Conservation (phyloP, 805 yeast species). For the Kluyveromyces wickerhamii region DNA sequence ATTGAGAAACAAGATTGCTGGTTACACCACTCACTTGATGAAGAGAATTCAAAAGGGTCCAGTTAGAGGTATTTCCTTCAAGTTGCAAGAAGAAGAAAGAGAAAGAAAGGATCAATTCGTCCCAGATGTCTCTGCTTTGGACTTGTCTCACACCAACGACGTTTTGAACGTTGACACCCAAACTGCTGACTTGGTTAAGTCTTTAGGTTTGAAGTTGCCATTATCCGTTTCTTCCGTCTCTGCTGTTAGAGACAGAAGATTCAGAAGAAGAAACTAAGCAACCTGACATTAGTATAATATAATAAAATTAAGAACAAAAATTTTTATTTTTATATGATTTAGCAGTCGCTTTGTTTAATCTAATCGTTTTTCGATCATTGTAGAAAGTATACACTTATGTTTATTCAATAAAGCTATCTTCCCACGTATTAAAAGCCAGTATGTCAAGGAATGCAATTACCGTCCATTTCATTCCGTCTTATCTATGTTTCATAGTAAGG, state of each 20-base stretch:
- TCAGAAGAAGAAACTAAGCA: slow-evolving; percentile 76
- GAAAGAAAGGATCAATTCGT: slow-evolving; percentile 99
- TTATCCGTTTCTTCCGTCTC: slow-evolving; percentile 79
- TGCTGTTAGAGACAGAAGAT: slow-evolving; percentile 87
- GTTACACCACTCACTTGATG: slow-evolving; percentile 99
- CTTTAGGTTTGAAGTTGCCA: slow-evolving; percentile 88
- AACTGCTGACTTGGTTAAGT: slow-evolving; percentile 90
- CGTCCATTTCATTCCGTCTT: too few species aligned
- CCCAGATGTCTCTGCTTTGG: slow-evolving; percentile 99
- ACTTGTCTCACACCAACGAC: slow-evolving; percentile 91
- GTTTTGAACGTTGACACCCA: slow-evolving; percentile 95
- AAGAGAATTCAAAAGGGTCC: slow-evolving; percentile 99
- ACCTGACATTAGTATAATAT: slow-evolving; percentile 14
- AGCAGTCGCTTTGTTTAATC: slow-evolving; percentile 2
- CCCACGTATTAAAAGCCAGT: too few species aligned
- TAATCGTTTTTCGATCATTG: slow-evolving; percentile 6
- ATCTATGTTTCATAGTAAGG: slow-evolving; percentile 27
- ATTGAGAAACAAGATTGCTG: slow-evolving; percentile 99
- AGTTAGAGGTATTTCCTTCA: slow-evolving; percentile 99
- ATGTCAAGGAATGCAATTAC: too few species aligned
- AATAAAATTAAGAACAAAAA: slow-evolving; percentile 9
- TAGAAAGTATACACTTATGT: too few species aligned
- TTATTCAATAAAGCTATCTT: too few species aligned
- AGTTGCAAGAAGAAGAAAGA: slow-evolving; percentile 99
- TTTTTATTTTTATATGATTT: slow-evolving; percentile 2